Evolutionary conservation across 768 basidiomycete species (phyloP).

Genomic region (Favolaschia claudopus): DNA sequence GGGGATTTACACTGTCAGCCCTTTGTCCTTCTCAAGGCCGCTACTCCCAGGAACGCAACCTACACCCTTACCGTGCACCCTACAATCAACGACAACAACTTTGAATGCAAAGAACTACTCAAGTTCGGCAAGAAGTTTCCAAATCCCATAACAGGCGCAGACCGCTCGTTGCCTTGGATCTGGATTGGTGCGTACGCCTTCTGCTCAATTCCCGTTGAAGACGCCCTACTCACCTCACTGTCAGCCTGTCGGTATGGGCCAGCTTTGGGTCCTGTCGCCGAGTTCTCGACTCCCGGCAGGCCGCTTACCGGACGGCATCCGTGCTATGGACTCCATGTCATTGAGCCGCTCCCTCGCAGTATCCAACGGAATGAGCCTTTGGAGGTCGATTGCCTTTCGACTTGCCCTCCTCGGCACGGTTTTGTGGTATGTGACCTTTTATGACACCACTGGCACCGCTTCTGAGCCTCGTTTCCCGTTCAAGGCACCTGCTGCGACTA

Average conservation of each 20-base stretch:
- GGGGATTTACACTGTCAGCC: background rate
- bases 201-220: no score
- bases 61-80: background rate
- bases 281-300: background rate
- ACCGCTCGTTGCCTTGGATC: background rate
- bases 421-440: no score
- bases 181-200: background rate
- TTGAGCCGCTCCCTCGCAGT: background rate
- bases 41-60: background rate
- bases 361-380: background rate
- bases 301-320: background rate
- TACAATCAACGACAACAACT: background rate
- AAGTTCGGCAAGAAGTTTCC: background rate
- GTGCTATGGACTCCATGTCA: background rate
- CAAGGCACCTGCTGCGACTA: no score
- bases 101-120: background rate
- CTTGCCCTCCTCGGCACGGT: background rate
- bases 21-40: background rate
- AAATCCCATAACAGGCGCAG: background rate
- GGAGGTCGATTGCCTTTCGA: background rate
- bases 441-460: no score
- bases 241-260: no score
- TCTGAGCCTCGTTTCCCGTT: no score
- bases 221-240: no score
- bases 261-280: background rate